Evolutionary conservation across 345 rosid species (phyloP).

Genomic region (Cardamine resedifolia): DNA sequence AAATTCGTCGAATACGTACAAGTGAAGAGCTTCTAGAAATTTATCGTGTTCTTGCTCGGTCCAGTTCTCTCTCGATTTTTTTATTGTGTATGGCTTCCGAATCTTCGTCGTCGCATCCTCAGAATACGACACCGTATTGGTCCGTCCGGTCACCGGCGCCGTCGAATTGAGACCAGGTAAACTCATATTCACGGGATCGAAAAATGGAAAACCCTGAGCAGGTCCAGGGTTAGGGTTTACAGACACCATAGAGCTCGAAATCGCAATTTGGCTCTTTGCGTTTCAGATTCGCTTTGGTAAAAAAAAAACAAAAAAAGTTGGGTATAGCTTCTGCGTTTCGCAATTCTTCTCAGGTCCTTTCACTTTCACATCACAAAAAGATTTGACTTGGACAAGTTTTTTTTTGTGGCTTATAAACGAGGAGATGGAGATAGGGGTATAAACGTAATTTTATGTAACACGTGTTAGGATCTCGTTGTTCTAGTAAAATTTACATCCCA

Average conservation of each 20-base stretch:
- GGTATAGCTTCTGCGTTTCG: slow-evolving; percentile 20
- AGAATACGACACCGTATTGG: slow-evolving; percentile 33
- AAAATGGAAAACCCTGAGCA: slow-evolving; percentile 47
- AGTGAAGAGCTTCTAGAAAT: slow-evolving; percentile 91
- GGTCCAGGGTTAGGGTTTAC: slow-evolving; percentile 48
- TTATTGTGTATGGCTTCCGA: slow-evolving; percentile 89
- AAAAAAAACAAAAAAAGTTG: not conserved
- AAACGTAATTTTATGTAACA: not conserved
- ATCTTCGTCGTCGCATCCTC: slow-evolving; percentile 73
- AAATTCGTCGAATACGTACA: slow-evolving; percentile 44
- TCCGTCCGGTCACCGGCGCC: slow-evolving; percentile 10
- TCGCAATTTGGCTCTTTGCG: not conserved
- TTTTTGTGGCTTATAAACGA: not conserved
- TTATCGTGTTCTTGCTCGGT: slow-evolving; percentile 92
- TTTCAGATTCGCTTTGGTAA: slow-evolving; percentile 16
- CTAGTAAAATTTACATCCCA: not conserved
- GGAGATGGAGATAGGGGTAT: not conserved
- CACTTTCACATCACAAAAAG: not conserved
- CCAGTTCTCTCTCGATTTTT: slow-evolving; percentile 98
- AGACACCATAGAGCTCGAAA: slow-evolving; percentile 52
- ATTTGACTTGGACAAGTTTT: not conserved
- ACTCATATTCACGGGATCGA: slow-evolving; percentile 59
- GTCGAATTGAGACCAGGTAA: slow-evolving; percentile 33
- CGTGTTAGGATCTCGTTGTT: slow-evolving; percentile 20
- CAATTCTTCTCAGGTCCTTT: not conserved